Evolutionary conservation across 108 stramenopile genomes (phyloP), one percentile per base, ranked within the genome.

Genomic region (Cyclostephanos invisitatus): DNA sequence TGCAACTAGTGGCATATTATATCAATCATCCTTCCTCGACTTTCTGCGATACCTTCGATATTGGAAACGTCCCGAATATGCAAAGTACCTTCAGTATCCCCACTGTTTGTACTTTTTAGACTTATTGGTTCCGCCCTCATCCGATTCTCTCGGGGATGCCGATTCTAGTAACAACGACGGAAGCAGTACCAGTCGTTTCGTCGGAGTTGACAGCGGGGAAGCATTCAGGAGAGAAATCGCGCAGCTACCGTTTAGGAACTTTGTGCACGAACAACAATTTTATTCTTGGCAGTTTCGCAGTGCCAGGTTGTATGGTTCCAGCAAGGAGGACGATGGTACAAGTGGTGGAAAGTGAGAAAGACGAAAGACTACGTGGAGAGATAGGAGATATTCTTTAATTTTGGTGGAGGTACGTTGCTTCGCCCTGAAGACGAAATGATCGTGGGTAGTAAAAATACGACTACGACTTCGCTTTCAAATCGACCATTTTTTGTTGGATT

Each of bases 211-310:
- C 15, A 78, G 72, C 28, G 86, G 89, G 59, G 86, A 90, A 32
- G 71, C 88, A 25, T 87, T 87, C 65, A 72, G 84, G 40, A 77
- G 83, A 53, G 94, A 95, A 78, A 81, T 92, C 77, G 84, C 81
- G 3, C 84, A 88, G 67, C 86, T 92, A 1, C 78, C 81, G 35
- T 95, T 91, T 78, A 79, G 92, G 53, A 89, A 93, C 62, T 93
- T 93, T 80, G 83, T 86, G 35, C 92, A 93, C 67, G 88, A 91
- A 64, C 92, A 93, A 59, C 92, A 93, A 80, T 93, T 89, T 72
- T 86, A 83, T 62, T 73, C 83, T n/a, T 93, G 90, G 89, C 92
- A 93, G 55, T 87, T 85, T 82, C 83, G 90, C 14, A 86, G 85
- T 62, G 56, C 70, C 29, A 80, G 77, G 15, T 81, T 91, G 62